A percentile compares a stretch with the other conserved stretches of the same genome.
These are phyloP conservation scores for Canna indica DNA, from an alignment of 176 grass and related monocot species.

Conservation along the genomic window DNA sequence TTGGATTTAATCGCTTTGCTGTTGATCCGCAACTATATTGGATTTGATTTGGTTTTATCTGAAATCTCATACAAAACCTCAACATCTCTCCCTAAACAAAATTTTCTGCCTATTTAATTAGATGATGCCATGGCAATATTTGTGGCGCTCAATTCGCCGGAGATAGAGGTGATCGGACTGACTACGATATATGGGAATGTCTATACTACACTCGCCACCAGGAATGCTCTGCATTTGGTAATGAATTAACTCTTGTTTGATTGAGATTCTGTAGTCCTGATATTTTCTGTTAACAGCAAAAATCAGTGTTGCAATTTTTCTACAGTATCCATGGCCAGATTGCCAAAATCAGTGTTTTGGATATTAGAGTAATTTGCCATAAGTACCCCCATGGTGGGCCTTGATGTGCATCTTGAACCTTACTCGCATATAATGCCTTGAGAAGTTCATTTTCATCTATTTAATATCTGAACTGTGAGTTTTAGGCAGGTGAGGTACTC, in stretches of 20 bases:
- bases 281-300: not conserved
- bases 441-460: too few species aligned
- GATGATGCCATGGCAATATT: slow-evolving; percentile 99
- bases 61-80: not conserved
- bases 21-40: not conserved
- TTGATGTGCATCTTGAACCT: too few species aligned
- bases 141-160: slow-evolving; percentile 78
- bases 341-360: too few species aligned
- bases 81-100: too few species aligned
- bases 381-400: too few species aligned
- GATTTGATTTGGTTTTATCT: not conserved
- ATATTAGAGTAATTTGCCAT: too few species aligned
- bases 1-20: not conserved
- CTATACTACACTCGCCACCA: slow-evolving; percentile 70
- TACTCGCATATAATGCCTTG: too few species aligned
- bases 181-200: slow-evolving; percentile 91
- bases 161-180: slow-evolving; percentile 76
- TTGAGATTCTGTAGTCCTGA: not conserved
- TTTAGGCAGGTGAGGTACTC: too few species aligned
- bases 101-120: too few species aligned
- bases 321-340: too few species aligned
- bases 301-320: too few species aligned
- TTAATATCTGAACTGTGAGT: too few species aligned
- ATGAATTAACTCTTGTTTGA: not conserved
- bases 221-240: slow-evolving; percentile 91